A percentile compares a stretch with the other conserved stretches of the same genome.
Conservation (phyloP, 352 stramenopile species). For the Pythium guiyangense region DNA sequence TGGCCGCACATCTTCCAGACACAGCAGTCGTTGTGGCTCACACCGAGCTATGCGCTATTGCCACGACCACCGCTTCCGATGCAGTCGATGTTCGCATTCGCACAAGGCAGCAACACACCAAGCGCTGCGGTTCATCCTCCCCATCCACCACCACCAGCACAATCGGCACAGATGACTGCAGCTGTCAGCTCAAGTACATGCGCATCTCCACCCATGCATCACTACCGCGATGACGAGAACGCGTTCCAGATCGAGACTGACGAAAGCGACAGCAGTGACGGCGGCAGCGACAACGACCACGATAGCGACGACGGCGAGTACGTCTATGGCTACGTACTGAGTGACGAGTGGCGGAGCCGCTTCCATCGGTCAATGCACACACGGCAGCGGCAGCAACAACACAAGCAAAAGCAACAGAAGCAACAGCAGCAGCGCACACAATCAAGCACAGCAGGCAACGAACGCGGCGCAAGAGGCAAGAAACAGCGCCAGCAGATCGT, state of each 20-base stretch:
- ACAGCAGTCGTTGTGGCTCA: conserved; percentile 47
- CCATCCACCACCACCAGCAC: no score
- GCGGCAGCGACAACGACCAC: no score
- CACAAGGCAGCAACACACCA: not conserved
- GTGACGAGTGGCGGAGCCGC: conserved; percentile 61
- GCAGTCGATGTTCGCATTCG: not conserved
- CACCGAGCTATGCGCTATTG: conserved; percentile 14
- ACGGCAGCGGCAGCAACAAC: conserved; percentile 2
- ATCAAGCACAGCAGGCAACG: not conserved
- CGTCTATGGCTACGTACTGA: conserved; percentile 71
- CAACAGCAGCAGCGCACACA: not conserved
- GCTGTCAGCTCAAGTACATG: not conserved
- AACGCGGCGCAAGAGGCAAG: not conserved
- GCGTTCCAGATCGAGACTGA: no score
- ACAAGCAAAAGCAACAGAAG: not conserved
- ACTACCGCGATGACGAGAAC: not conserved
- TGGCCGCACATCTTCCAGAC: conserved; percentile 50
- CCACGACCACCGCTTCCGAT: not conserved
- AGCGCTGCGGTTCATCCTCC: no score
- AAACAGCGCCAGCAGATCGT: conserved; percentile 2
- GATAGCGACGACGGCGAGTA: conserved; percentile 37
- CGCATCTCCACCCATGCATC: not conserved
- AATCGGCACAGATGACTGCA: not conserved
- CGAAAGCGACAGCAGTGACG: not conserved
- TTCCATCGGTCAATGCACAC: conserved; percentile 21